Evolutionary conservation across 257 asterid species (phyloP).

Genomic region (Lithospermum erythrorhizon): DNA sequence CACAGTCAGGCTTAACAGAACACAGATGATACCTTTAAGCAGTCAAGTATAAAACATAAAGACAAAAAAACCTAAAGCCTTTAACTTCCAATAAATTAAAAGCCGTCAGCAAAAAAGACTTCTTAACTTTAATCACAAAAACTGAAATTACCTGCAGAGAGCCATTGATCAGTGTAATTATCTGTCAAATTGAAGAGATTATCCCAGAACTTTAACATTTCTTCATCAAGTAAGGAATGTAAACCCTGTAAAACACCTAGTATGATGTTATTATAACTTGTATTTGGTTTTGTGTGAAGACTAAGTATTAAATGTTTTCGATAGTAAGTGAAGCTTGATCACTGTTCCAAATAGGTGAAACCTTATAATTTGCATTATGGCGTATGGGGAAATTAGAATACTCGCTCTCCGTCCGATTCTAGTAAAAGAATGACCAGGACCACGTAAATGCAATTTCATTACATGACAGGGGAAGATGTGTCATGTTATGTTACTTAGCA

Average conservation of each 20-base stretch:
- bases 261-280: slow-evolving; percentile 1
- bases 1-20: not conserved
- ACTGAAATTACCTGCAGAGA: slow-evolving; percentile 61
- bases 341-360: not conserved
- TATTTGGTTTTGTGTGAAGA: not conserved
- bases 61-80: not conserved
- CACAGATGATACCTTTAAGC: not conserved
- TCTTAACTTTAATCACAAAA: slow-evolving; percentile 6
- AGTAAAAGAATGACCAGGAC: not conserved
- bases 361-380: not conserved
- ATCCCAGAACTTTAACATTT: slow-evolving; percentile 48
- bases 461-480: not conserved
- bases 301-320: not conserved
- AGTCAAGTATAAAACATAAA: not conserved
- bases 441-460: not conserved
- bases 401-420: not conserved
- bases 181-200: slow-evolving; percentile 67
- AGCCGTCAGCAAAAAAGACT: not conserved
- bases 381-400: too few relatives aligned
- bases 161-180: slow-evolving; percentile 75
- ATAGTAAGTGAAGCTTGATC: not conserved
- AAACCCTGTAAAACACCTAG: slow-evolving; percentile 54
- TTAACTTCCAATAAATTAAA: not conserved
- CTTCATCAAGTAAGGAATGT: slow-evolving; percentile 38
- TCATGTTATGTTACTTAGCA: not conserved